Evolutionary conservation across 2,329 filamentous ascomycete species (phyloP).

Genomic region (Phoma sp.): DNA sequence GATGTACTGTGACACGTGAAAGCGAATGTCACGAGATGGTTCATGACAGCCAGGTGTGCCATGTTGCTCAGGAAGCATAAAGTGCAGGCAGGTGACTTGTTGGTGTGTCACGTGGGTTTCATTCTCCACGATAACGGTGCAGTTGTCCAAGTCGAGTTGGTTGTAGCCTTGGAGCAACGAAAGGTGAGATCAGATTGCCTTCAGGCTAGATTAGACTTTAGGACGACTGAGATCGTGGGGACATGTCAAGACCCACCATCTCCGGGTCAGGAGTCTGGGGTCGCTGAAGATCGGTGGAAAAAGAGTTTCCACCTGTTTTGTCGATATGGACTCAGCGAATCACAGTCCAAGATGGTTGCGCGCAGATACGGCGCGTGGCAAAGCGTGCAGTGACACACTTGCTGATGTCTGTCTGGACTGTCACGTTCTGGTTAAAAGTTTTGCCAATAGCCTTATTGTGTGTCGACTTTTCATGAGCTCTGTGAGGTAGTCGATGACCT

Average conservation of each 20-base stretch:
- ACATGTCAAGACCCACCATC: conserved; percentile 6
- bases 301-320: conserved; percentile 9
- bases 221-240: not conserved
- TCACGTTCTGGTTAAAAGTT: not conserved
- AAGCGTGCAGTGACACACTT: conserved; percentile 3
- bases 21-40: not conserved
- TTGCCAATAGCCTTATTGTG: no score
- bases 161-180: not conserved
- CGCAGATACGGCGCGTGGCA: not conserved
- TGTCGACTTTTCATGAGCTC: not conserved
- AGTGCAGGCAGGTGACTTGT: not conserved
- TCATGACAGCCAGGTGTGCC: not conserved
- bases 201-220: conserved; percentile 4
- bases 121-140: conserved; percentile 7
- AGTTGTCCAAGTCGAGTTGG: not conserved
- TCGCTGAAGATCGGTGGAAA: not conserved
- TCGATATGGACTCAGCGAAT: conserved; percentile 2
- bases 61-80: not conserved
- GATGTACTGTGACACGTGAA: conserved; percentile 7
- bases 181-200: not conserved
- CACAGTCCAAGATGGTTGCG: not conserved
- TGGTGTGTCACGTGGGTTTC: not conserved
- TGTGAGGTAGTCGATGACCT: conserved; percentile 1
- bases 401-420: not conserved
- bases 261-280: conserved; percentile 4